Evolutionary conservation across 2,329 filamentous ascomycete genomes (phyloP), one percentile per base, ranked within the genome.

Genomic region (Epichloe glyceriae): DNA sequence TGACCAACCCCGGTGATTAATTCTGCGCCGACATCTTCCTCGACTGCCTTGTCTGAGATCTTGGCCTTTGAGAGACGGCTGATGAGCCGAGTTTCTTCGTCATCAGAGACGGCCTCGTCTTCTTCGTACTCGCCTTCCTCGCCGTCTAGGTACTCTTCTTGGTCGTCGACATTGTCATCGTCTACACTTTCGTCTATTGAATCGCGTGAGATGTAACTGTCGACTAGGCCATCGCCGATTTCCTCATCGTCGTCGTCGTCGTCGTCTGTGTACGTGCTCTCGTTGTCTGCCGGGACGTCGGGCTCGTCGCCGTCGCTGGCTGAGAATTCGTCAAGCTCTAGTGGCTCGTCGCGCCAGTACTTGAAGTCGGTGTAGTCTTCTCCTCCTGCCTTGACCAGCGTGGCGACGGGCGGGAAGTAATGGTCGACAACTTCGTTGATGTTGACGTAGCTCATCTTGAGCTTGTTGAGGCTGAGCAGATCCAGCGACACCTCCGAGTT

Each of bases 401-500:
- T 83, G 55, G 84, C 88, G 12, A 95, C 84, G 2, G 94, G 88
- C 6, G 93, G 93, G 67, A 98, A 98, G 71, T 95, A 97, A 67
- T 98, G 93, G 64, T 98, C 93, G 6, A 98, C 88, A 53, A 98
- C 84, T 66, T 98, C 94, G 53, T 88, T 85, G 83, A 98, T 98
- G 61, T 88, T 90, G 55, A 95, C 88, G 64, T 98, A 98, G 56
- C 87, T 95, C 61, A 94, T 91, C 70, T 93, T 95, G 65, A 97
- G 86, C 65, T 89, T 94, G 69, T 95, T 96, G 50, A 97, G 76
- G 55, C 83, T 91, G 42, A 97, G 73, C 43, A 98, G 73, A 64
- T 97, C 91, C 20, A 98, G 73, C 30, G 86, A 91, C 33, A 98
- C 90, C 67, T 98, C 93, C 1, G 91, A 90, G 62, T 97, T 95